Percentiles rank a stretch among this genome's conserved stretches.
Evolutionary conservation across 140 eudicot species (phyloP).

Genomic region (Ambrosia hybrid): DNA sequence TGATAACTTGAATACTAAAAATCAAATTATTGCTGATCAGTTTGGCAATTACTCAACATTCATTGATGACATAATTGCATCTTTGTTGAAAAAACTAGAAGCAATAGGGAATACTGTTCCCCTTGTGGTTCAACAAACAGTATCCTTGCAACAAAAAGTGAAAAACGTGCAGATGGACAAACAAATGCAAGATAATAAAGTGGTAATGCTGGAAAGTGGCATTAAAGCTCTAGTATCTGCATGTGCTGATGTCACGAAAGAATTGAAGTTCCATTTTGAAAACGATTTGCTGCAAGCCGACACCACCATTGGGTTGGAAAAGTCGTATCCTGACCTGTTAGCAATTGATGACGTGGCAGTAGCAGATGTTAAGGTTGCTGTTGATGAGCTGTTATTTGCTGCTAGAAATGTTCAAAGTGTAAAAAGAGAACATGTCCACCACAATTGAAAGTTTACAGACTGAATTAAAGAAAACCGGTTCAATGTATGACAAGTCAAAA

Average conservation of each 20-base stretch:
- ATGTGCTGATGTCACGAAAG: conserved; percentile 52
- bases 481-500: neutral
- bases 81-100: conserved; percentile 44
- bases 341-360: conserved; percentile 25
- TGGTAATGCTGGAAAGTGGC: conserved; percentile 44
- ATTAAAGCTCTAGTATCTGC: conserved; percentile 45
- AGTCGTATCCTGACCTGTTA: conserved; percentile 17
- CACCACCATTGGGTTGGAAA: conserved; percentile 33
- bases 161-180: conserved; percentile 44
- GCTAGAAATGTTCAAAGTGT: conserved; percentile 45
- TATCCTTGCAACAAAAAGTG: conserved; percentile 44
- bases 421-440: conserved; percentile 27
- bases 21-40: conserved; percentile 48
- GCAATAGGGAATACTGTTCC: conserved; percentile 42
- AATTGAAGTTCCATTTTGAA: conserved; percentile 36
- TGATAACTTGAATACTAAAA: conserved; percentile 50
- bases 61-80: conserved; percentile 55
- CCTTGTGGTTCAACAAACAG: conserved; percentile 34
- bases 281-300: conserved; percentile 27
- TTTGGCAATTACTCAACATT: conserved; percentile 46
- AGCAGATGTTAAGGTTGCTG: conserved; percentile 33
- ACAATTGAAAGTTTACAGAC: conserved; percentile 22
- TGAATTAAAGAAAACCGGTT: conserved; percentile 18
- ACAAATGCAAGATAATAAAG: conserved; percentile 37
- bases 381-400: conserved; percentile 51